A percentile compares a stretch with the other conserved stretches of the same genome.
Conservation (phyloP, 2,329 filamentous ascomycete genomes). For the Pseudogymnoascus sp. region DNA sequence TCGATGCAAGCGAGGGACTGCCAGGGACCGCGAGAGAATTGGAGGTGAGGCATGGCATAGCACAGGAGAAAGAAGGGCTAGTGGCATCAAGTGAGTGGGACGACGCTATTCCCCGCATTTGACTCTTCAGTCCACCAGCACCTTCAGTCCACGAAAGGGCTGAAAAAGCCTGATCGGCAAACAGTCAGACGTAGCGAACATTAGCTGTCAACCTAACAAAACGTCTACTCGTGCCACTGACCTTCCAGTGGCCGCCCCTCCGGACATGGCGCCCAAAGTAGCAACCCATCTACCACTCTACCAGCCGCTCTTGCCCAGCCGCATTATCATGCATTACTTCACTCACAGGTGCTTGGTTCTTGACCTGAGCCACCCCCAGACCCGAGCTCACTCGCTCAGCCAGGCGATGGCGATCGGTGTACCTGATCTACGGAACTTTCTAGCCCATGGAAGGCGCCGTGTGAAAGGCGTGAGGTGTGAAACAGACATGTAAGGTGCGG, state of each 20-base stretch:
- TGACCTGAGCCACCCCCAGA: neutral
- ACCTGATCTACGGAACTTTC: constrained; percentile 4
- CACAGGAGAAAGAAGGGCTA: neutral
- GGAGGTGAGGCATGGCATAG: neutral
- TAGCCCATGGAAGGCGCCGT: neutral
- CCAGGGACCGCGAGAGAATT: neutral
- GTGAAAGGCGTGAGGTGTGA: neutral
- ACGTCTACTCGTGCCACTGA: neutral
- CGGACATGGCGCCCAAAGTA: neutral
- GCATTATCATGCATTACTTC: neutral
- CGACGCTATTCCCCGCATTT: neutral
- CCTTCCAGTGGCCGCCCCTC: neutral
- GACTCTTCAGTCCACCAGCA: neutral
- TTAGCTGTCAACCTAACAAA: neutral
- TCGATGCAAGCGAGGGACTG: neutral
- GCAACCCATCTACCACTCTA: neutral
- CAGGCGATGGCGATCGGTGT: constrained; percentile 3
- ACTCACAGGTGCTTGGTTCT: neutral
- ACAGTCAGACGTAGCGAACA: neutral
- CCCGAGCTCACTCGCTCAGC: neutral
- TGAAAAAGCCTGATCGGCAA: neutral
- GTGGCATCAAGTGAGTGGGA: neutral
- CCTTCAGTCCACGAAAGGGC: neutral
- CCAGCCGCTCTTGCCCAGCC: neutral
- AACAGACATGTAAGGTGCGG: neutral